Evolutionary conservation across 2,329 filamentous ascomycete species (phyloP).

Genomic region (Phoma sp.): DNA sequence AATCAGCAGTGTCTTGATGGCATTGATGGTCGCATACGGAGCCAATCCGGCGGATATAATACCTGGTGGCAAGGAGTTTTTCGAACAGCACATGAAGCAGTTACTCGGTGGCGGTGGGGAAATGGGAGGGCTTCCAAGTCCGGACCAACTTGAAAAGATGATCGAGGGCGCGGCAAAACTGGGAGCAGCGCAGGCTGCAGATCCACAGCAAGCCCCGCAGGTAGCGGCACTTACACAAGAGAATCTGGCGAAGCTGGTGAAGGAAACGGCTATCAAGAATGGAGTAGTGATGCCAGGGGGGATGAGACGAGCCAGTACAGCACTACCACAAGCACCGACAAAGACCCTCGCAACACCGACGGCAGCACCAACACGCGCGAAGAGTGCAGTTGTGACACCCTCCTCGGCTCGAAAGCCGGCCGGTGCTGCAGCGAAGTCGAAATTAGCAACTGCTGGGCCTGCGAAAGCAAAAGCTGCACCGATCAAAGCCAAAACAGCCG

Average conservation of each 20-base stretch:
- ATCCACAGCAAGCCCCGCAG: constrained; percentile 33
- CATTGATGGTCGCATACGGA: constrained; percentile 55
- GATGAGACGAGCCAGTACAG: constrained; percentile 39
- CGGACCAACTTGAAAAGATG: constrained; percentile 48
- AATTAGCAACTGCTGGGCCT: constrained; percentile 20
- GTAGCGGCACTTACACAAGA: constrained; percentile 47
- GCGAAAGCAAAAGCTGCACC: constrained; percentile 16
- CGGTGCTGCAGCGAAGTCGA: constrained; percentile 7
- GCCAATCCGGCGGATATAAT: constrained; percentile 47
- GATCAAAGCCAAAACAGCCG: neutral
- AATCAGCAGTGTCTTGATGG: constrained; percentile 59
- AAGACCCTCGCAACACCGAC: constrained; percentile 31
- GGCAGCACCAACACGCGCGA: constrained; percentile 28
- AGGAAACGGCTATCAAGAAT: constrained; percentile 48
- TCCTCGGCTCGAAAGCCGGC: constrained; percentile 25
- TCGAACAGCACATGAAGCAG: constrained; percentile 46
- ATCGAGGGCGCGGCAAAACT: constrained; percentile 46
- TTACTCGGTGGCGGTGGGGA: constrained; percentile 41
- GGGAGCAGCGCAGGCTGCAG: constrained; percentile 41
- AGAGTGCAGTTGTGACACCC: constrained; percentile 33
- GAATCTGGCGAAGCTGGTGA: constrained; percentile 47
- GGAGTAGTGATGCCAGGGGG: constrained; percentile 44
- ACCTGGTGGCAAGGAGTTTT: constrained; percentile 45
- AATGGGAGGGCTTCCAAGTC: constrained; percentile 43
- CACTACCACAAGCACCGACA: constrained; percentile 34